Evolutionary conservation across 768 basidiomycete genomes (phyloP), one percentile per base, ranked within the genome.

Genomic region (Trametes cubensis): DNA sequence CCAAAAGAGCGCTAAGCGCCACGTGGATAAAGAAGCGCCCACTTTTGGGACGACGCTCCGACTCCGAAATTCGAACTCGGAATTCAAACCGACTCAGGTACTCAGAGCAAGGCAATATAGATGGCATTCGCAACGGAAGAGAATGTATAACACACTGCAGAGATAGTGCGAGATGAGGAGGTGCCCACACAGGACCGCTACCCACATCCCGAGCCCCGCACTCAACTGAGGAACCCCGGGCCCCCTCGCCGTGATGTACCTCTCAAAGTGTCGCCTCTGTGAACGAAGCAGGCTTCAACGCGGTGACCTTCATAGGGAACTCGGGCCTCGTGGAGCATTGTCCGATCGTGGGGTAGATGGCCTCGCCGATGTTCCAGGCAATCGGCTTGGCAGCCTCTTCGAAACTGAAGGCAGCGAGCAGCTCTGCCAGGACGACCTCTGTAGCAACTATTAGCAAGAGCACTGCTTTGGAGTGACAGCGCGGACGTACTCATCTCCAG

Each of bases 401-500:
- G 45, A 67, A 67, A 23, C 18, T 48, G 55, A 67, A 67, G 7
- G 49, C 47, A 0, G 54, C 15, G 15, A 67, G n/a, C 10, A 67
- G 47, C 17, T 55, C 61, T 6, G 44, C 28, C 4, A 67, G 44
- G 26, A 67, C 58, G 44, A 54, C 49, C 55, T 67, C 66, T 67
- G 49, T 4, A 10, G 2, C 34, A 2, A 34, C 6, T 13, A 11
- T 17, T n/a, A 10, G 23, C 28, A 34, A 4, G 10, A 15, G 49
- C 21, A 17, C 4, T 2, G 11, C 1, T 6, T 4, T 14, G 7
- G 3, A n/a, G 13, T 18, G 28, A n/a, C 10, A 17, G 6, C 3
- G 42, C 18, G 25, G 7, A 75, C 76, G 26, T 58, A 79, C 79
- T 80, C 72, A 78, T 79, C 62, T 79, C 78, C 14, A 81, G 67